phyloP scores from a whole-genome alignment of 768 basidiomycete species.

The Cyathus striatus region DNA sequence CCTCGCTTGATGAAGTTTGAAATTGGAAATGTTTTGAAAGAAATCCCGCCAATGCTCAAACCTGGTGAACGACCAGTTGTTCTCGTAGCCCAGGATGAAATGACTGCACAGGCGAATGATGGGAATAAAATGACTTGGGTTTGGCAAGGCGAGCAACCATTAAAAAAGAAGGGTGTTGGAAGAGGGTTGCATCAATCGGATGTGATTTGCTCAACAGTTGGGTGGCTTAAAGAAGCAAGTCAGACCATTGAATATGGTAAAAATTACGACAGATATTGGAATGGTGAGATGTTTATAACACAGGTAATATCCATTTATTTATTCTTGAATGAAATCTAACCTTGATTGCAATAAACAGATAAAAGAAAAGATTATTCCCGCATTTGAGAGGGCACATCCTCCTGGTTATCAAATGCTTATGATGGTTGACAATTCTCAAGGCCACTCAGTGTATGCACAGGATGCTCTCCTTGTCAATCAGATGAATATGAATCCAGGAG shows the following conservation, averaged over 20 bases:
- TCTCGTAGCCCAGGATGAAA: neutral
- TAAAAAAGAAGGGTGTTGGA: slow-evolving; percentile 26
- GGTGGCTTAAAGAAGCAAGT: slow-evolving; percentile 19
- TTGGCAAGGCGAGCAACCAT: slow-evolving; percentile 10
- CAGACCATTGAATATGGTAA: slow-evolving; percentile 29
- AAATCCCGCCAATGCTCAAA: neutral
- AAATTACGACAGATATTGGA: slow-evolving; percentile 21
- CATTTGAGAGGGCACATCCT: slow-evolving; percentile 22
- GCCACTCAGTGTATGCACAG: slow-evolving; percentile 28
- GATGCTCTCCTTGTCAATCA: slow-evolving; percentile 26
- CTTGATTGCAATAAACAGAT: slow-evolving; percentile 10
- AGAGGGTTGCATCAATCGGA: slow-evolving; percentile 26
- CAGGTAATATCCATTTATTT: slow-evolving; percentile 9
- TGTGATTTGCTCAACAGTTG: slow-evolving; percentile 27
- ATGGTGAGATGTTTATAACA: slow-evolving; percentile 14
- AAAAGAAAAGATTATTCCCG: slow-evolving; percentile 20
- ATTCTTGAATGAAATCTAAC: slow-evolving; percentile 7
- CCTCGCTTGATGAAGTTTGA: neutral
- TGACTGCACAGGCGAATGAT: neutral
- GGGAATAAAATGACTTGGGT: slow-evolving; percentile 2
- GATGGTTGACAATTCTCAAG: slow-evolving; percentile 38
- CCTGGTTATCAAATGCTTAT: slow-evolving; percentile 28
- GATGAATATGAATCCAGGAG: slow-evolving; percentile 33
- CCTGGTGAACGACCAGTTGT: neutral
- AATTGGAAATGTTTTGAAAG: too few species aligned